These are phyloP conservation scores for Metschnikowia arizonensis DNA, from an alignment of 805 yeast genomes.

Conservation along the genomic window DNA sequence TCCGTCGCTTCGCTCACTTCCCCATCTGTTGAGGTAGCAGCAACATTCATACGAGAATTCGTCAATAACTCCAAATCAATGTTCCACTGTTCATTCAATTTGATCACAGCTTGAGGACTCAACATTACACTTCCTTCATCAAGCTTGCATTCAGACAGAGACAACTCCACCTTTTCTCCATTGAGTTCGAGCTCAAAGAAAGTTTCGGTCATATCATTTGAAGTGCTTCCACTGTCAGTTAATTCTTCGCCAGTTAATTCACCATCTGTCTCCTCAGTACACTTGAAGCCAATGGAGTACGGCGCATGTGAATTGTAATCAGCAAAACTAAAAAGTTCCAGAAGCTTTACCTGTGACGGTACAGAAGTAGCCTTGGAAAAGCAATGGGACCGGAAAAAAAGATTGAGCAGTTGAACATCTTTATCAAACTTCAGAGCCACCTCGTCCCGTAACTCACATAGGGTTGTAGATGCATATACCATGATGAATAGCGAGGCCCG, in stretches of 20 bases:
- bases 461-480: background rate
- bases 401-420: background rate
- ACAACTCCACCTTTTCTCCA: constrained; percentile 9
- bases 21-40: background rate
- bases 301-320: background rate
- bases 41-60: background rate
- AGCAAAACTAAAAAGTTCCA: constrained; percentile 5
- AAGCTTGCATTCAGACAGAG: constrained; percentile 14
- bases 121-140: constrained; percentile 7
- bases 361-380: constrained; percentile 4
- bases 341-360: constrained; percentile 1
- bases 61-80: background rate
- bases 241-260: background rate
- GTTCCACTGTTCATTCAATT: constrained; percentile 2
- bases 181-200: constrained; percentile 8
- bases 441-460: constrained; percentile 5
- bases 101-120: constrained; percentile 8
- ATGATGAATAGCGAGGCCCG: background rate
- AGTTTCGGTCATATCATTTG: background rate
- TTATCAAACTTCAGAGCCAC: background rate
- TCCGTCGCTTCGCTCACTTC: background rate
- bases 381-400: constrained; percentile 6
- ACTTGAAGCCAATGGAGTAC: background rate
- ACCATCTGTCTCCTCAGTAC: background rate
- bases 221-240: background rate